phyloP scores from a whole-genome alignment of 345 rosid genomes.

The Raphanus raphanistrum region DNA sequence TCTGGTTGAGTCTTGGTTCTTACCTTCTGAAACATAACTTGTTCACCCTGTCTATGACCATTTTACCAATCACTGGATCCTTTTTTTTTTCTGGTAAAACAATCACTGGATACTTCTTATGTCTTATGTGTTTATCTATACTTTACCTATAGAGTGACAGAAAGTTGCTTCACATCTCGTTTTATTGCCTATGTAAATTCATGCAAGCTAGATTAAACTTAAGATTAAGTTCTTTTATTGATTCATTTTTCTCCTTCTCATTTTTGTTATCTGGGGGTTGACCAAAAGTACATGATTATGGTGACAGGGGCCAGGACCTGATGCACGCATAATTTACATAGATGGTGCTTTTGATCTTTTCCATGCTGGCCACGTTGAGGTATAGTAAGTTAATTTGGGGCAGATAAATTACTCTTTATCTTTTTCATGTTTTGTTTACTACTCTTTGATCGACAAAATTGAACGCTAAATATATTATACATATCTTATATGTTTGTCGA shows the following conservation, averaged over 20 bases:
- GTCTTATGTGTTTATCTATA: slow-evolving; percentile 5
- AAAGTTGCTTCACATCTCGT: neutral
- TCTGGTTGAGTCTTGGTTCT: neutral
- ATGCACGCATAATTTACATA: slow-evolving; percentile 79
- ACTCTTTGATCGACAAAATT: too few relatives aligned
- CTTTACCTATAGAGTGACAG: neutral
- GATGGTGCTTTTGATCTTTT: slow-evolving; percentile 98
- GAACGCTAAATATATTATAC: too few relatives aligned
- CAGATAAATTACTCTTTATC: neutral
- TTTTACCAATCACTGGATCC: neutral
- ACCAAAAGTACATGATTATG: slow-evolving; percentile 5
- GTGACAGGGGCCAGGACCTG: slow-evolving; percentile 82
- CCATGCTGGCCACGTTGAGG: slow-evolving; percentile 99
- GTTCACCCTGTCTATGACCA: neutral
- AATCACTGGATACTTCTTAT: neutral
- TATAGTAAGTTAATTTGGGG: slow-evolving; percentile 32
- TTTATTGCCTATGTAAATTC: neutral
- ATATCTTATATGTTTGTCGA: neutral
- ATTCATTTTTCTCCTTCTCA: neutral
- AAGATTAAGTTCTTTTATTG: neutral
- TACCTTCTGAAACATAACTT: neutral
- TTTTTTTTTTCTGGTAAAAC: too few relatives aligned
- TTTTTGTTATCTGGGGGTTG: slow-evolving; percentile 4
- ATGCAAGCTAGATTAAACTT: neutral
- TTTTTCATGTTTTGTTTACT: too few relatives aligned